These are phyloP conservation scores for Vaccinium myrtillus DNA, from an alignment of 148 eudicot genomes.

Conservation along the genomic window DNA sequence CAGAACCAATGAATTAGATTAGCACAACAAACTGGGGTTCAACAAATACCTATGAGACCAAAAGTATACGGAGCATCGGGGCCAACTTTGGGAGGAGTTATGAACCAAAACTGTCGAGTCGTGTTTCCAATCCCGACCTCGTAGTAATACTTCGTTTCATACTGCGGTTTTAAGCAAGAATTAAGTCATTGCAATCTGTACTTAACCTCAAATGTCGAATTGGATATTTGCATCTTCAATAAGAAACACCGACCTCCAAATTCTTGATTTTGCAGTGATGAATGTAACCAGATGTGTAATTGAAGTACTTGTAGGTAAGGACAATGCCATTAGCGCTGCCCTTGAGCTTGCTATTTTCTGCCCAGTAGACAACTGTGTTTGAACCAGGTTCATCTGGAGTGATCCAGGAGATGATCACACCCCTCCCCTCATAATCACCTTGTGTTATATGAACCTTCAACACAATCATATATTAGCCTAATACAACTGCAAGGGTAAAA, in stretches of 20 bases:
- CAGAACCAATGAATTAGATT: neutral
- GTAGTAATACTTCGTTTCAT: slow-evolving; percentile 68
- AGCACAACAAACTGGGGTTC: neutral
- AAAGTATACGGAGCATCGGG: slow-evolving; percentile 87
- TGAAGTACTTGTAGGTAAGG: slow-evolving; percentile 57
- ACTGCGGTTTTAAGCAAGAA: slow-evolving; percentile 35
- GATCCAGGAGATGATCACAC: slow-evolving; percentile 71
- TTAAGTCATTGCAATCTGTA: neutral
- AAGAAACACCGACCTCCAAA: slow-evolving; percentile 48
- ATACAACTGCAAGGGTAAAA: neutral
- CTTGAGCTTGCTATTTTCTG: slow-evolving; percentile 38
- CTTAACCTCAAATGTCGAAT: neutral
- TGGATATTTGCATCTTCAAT: neutral
- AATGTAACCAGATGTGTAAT: slow-evolving; percentile 78
- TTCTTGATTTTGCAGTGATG: slow-evolving; percentile 70
- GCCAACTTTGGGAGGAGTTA: slow-evolving; percentile 67
- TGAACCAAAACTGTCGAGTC: slow-evolving; percentile 68
- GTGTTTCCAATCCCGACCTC: slow-evolving; percentile 59
- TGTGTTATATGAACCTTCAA: slow-evolving; percentile 84
- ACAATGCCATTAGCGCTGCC: slow-evolving; percentile 40
- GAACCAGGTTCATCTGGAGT: slow-evolving; percentile 77
- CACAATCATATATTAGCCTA: neutral
- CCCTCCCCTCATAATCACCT: slow-evolving; percentile 72
- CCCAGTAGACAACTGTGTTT: slow-evolving; percentile 58
- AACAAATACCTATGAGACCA: slow-evolving; percentile 75